These are phyloP conservation scores for Hortiboletus flavorubellus DNA, from an alignment of 768 basidiomycete species.

Conservation along the genomic window DNA sequence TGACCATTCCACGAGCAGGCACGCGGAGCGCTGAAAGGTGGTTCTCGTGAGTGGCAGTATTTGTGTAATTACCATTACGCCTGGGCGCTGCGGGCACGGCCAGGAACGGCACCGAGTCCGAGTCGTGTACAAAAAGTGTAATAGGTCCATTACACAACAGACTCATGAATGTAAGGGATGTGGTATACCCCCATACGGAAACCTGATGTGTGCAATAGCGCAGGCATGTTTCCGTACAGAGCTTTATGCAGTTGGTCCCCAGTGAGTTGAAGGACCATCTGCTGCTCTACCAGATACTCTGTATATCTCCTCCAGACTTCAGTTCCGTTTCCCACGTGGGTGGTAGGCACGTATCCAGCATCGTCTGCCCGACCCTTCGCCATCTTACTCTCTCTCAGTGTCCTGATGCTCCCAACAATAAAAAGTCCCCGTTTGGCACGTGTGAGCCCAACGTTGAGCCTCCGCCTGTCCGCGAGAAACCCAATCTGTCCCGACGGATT, in stretches of 20 bases:
- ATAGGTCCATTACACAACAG: neutral
- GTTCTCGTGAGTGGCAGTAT: neutral
- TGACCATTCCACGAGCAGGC: slow-evolving; percentile 19
- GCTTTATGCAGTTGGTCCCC: slow-evolving; percentile 41
- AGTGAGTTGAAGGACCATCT: slow-evolving; percentile 49
- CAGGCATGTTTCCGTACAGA: slow-evolving; percentile 23
- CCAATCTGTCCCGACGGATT: slow-evolving; percentile 78
- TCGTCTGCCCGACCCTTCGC: slow-evolving; percentile 17
- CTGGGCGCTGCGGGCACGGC: neutral
- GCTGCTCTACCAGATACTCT: slow-evolving; percentile 48
- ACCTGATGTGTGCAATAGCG: slow-evolving; percentile 1
- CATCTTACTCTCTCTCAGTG: slow-evolving; percentile 51
- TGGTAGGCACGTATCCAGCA: slow-evolving; percentile 7
- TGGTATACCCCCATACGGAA: slow-evolving; percentile 6
- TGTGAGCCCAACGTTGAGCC: slow-evolving; percentile 90
- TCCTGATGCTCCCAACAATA: slow-evolving; percentile 70
- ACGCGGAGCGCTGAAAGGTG: neutral
- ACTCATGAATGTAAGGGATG: slow-evolving; percentile 9
- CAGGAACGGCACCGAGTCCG: neutral
- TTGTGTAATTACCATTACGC: neutral
- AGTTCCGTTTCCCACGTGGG: slow-evolving; percentile 38
- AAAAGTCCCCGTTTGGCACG: slow-evolving; percentile 84
- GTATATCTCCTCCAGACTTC: slow-evolving; percentile 63
- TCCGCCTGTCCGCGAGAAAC: slow-evolving; percentile 80
- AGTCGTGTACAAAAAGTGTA: slow-evolving; percentile 1